Conservation (phyloP, 164 flowering plant genomes). For the Magnolia officinalis region DNA sequence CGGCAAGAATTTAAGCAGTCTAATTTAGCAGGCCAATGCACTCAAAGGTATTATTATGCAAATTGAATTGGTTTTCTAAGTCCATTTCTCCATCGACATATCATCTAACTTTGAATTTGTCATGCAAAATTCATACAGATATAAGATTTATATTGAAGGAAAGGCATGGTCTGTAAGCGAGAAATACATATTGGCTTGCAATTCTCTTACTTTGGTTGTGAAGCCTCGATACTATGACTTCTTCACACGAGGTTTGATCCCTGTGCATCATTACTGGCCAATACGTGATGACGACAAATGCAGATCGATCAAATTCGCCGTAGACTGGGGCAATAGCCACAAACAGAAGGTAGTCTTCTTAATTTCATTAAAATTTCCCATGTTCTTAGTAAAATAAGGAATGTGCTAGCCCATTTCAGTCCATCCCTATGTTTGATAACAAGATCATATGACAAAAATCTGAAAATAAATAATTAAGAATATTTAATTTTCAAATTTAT, state of each 20-base stretch:
- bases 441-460: too few species aligned
- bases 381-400: neutral
- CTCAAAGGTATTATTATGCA: conserved; percentile 34
- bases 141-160: conserved; percentile 66
- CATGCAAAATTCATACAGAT: conserved; percentile 24
- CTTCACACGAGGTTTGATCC: conserved; percentile 49
- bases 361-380: neutral
- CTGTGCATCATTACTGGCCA: conserved; percentile 68
- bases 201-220: conserved; percentile 41
- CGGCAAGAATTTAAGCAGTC: conserved; percentile 36
- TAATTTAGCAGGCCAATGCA: conserved; percentile 52
- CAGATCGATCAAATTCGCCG: conserved; percentile 50
- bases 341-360: conserved; percentile 31
- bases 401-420: neutral
- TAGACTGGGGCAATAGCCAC: conserved; percentile 64
- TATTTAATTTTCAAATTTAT: too few species aligned
- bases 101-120: neutral
- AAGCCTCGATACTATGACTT: conserved; percentile 50
- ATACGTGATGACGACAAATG: conserved; percentile 35
- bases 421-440: neutral
- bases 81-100: neutral
- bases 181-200: conserved; percentile 65
- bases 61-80: neutral
- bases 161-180: conserved; percentile 66
- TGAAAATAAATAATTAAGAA: too few species aligned